These are phyloP conservation scores for slime mould (Dictyostelium discoideum) DNA, from an alignment of 78 protist genomes.

Conservation along the genomic window DNA sequence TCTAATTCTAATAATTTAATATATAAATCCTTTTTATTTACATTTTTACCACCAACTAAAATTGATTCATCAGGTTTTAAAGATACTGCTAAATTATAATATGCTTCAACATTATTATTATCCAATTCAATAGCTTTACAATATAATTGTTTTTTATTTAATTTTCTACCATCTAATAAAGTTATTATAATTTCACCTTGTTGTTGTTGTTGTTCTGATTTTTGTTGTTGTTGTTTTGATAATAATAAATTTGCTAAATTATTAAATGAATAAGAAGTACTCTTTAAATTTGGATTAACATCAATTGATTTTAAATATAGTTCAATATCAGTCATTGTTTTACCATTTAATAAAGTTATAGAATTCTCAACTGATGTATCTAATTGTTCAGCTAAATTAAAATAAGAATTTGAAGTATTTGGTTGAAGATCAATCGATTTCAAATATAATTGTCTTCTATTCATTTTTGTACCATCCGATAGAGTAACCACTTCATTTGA, in stretches of 20 bases:
- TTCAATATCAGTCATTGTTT: not conserved
- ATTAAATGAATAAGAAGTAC: not conserved
- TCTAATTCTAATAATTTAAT: not conserved
- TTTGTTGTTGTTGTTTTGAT: not conserved
- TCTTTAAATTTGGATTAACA: not conserved
- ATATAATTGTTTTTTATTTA: not conserved
- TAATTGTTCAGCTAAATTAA: not conserved
- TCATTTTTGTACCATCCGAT: not conserved
- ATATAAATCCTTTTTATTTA: not conserved
- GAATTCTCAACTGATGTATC: not conserved
- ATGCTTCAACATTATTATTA: not conserved
- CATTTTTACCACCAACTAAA: not conserved
- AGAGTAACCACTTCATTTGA: not conserved
- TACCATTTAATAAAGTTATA: conserved; percentile 8
- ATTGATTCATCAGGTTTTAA: not conserved
- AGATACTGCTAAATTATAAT: not conserved
- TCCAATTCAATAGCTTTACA: not conserved
- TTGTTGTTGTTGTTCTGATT: not conserved
- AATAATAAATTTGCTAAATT: not conserved
- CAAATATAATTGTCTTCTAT: not conserved
- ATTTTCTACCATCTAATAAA: not conserved
- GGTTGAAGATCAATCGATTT: not conserved
- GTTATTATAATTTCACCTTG: not conserved
- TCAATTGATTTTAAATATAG: not conserved
- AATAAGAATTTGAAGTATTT: not conserved